Evolutionary conservation across 495 filamentous ascomycete genomes (phyloP).

Genomic region (Symbiotaphrina buchneri): DNA sequence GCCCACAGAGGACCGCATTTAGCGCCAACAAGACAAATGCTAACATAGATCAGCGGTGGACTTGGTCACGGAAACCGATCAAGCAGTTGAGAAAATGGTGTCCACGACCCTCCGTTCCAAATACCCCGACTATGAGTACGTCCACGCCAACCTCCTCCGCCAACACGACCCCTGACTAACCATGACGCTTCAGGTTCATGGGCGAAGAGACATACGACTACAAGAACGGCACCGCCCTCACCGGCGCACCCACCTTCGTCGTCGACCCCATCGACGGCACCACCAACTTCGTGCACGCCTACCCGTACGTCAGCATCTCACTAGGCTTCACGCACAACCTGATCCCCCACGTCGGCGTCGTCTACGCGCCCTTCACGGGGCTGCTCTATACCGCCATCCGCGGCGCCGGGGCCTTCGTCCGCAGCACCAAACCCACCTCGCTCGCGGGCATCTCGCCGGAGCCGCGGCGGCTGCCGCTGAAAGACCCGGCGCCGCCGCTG

Average conservation of each 20-base stretch:
- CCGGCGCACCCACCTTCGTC: slow-evolving; percentile 57
- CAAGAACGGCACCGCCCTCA: slow-evolving; percentile 37
- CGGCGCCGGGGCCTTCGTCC: slow-evolving; percentile 45
- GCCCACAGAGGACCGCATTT: slow-evolving; percentile 6
- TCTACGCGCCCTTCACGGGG: slow-evolving; percentile 62
- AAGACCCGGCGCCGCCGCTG: slow-evolving; percentile 25
- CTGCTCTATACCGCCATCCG: slow-evolving; percentile 46
- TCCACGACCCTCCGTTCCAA: slow-evolving; percentile 31
- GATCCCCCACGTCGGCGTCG: slow-evolving; percentile 47
- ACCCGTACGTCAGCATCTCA: slow-evolving; percentile 63
- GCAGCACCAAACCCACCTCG: slow-evolving; percentile 15
- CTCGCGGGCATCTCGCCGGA: slow-evolving; percentile 11
- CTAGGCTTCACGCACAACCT: slow-evolving; percentile 48
- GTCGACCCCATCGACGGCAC: slow-evolving; percentile 84
- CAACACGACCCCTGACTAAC: no score
- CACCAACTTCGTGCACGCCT: slow-evolving; percentile 67
- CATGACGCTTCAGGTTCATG: slow-evolving; percentile 37
- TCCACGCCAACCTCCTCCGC: neutral
- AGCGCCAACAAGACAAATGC: neutral
- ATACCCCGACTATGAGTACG: slow-evolving; percentile 41
- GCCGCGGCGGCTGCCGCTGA: slow-evolving; percentile 36
- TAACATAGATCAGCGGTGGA: slow-evolving; percentile 39
- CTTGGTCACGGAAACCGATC: slow-evolving; percentile 73
- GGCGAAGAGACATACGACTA: slow-evolving; percentile 70
- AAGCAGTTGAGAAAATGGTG: slow-evolving; percentile 58